phyloP scores from a whole-genome alignment of 202 grass and related monocot genomes.

The Setaria viridis region DNA sequence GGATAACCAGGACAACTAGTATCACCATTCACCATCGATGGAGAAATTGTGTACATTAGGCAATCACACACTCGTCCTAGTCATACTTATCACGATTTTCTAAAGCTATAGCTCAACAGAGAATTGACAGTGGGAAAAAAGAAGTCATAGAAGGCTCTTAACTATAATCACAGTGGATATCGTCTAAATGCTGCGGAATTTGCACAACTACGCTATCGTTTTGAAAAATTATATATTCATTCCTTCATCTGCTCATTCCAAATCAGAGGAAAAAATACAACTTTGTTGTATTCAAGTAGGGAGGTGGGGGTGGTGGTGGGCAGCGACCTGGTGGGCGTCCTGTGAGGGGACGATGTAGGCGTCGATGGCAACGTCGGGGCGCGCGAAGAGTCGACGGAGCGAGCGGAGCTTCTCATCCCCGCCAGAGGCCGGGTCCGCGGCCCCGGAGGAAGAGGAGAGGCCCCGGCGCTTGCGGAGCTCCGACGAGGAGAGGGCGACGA shows the following conservation, averaged over 20 bases:
- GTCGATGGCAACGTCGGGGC: constrained; percentile 76
- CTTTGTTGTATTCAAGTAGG: background rate
- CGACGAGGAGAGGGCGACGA: constrained; percentile 67
- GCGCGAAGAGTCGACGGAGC: constrained; percentile 67
- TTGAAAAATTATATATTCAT: background rate
- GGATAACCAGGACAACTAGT: background rate
- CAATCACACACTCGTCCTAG: background rate
- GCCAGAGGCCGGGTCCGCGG: background rate
- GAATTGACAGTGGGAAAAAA: background rate
- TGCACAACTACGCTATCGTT: background rate
- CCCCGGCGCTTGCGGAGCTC: constrained; percentile 67
- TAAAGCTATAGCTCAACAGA: background rate
- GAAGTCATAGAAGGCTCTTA: background rate
- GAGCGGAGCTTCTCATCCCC: constrained; percentile 76
- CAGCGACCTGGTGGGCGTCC: constrained; percentile 86
- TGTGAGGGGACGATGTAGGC: constrained; percentile 94
- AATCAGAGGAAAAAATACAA: background rate
- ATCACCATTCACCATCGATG: background rate
- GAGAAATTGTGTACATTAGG: background rate
- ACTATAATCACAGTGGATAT: background rate
- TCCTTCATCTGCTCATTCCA: background rate
- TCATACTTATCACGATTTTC: background rate
- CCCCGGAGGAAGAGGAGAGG: background rate
- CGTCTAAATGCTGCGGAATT: background rate
- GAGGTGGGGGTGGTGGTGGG: no score